phyloP scores from a whole-genome alignment of 257 asterid species.

The Paulownia fortunei region DNA sequence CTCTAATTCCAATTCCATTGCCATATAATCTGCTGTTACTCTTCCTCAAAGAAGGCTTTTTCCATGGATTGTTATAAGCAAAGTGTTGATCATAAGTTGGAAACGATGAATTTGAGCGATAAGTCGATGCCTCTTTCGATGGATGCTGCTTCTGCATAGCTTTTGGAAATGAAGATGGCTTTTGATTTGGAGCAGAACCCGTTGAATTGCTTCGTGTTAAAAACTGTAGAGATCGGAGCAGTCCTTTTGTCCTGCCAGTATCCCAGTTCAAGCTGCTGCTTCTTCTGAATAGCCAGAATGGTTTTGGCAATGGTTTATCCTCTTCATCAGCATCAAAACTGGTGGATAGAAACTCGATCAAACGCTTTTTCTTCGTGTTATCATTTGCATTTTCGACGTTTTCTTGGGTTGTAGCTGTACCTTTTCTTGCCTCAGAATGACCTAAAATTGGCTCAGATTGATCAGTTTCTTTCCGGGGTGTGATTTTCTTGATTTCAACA shows the following conservation, averaged over 20 bases:
- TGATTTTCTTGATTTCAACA: conserved; percentile 47
- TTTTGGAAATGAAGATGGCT: conserved; percentile 37
- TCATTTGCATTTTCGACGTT: not conserved
- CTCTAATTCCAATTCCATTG: conserved; percentile 60
- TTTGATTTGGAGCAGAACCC: conserved; percentile 75
- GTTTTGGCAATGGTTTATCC: conserved; percentile 36
- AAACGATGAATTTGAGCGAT: conserved; percentile 37
- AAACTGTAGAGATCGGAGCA: conserved; percentile 64
- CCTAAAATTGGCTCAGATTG: conserved; percentile 28
- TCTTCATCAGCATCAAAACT: conserved; percentile 42
- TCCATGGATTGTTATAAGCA: conserved; percentile 32
- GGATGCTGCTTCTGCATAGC: conserved; percentile 55
- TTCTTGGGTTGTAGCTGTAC: no score
- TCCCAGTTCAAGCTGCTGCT: conserved; percentile 71
- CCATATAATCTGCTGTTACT: conserved; percentile 55
- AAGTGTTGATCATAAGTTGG: conserved; percentile 38
- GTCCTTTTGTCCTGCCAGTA: conserved; percentile 37
- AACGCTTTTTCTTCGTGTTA: conserved; percentile 51
- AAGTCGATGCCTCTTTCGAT: conserved; percentile 45
- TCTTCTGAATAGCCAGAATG: conserved; percentile 81
- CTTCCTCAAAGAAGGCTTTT: conserved; percentile 58
- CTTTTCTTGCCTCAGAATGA: not conserved
- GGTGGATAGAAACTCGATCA: conserved; percentile 66
- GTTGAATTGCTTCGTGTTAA: conserved; percentile 80
- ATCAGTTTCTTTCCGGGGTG: conserved; percentile 5